Conservation (phyloP, 1,284 basidiomycete genomes). For the Phylloporus gajari region DNA sequence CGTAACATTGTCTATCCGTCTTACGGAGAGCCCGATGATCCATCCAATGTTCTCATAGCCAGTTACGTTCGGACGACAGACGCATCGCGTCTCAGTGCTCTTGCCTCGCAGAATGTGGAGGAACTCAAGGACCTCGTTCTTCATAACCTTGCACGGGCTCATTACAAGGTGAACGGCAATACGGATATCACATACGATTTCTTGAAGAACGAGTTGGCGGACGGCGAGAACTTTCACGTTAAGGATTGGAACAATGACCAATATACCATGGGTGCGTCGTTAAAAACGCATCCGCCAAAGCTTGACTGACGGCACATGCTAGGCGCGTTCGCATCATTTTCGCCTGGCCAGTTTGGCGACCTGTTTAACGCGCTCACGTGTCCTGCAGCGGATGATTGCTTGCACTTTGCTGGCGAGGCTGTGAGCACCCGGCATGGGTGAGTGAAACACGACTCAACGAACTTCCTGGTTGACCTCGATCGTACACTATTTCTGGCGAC, state of each 20-base stretch:
- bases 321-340: conserved; percentile 33
- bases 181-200: conserved; percentile 15
- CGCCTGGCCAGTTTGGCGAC: conserved; percentile 31
- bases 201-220: neutral
- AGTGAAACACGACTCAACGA: too few relatives aligned
- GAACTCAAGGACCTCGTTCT: conserved; percentile 19
- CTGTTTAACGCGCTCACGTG: conserved; percentile 22
- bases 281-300: too few relatives aligned
- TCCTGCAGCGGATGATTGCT: conserved; percentile 22
- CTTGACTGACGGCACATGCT: neutral
- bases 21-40: conserved; percentile 45
- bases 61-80: conserved; percentile 27
- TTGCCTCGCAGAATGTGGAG: neutral
- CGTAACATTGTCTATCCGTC: conserved; percentile 53
- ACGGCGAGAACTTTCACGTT: conserved; percentile 21
- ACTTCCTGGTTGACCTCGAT: too few relatives aligned
- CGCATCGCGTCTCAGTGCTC: conserved; percentile 24
- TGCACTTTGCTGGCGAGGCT: conserved; percentile 37
- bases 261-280: conserved; percentile 24
- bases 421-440: conserved; percentile 34
- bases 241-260: conserved; percentile 30
- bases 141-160: conserved; percentile 29
- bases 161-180: neutral
- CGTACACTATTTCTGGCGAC: too few relatives aligned
- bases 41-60: conserved; percentile 30